Evolutionary conservation across 495 filamentous ascomycete genomes (phyloP), one percentile per base, ranked within the genome.

Genomic region (Hyaloscypha finlandica): DNA sequence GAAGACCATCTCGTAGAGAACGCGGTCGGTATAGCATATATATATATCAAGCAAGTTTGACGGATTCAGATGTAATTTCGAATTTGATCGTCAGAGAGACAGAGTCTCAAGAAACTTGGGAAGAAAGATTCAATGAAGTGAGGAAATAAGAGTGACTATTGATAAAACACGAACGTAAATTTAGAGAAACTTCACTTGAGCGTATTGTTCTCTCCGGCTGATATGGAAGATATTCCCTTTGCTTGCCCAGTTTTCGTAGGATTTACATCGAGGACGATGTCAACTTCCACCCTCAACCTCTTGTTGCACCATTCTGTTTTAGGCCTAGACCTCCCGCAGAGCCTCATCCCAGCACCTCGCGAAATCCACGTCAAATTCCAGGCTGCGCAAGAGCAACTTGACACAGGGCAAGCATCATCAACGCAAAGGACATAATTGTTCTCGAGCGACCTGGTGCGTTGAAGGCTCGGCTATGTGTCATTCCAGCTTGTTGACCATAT

Each of bases 301-400:
- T 11, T 11, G 51, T 3, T 16, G 2, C 55, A 52, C 55, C 30
- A 51, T 31, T 22, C 32, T 22, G 3, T 32, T 30, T 31, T 29
- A 61, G 30, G 45, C 6, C 29, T 66, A 61, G 64, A n/a, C 19
- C 31, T 66, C 64, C 64, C 64, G 64, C 64, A 61, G 64, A 66
- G 64, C 64, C 45, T 53, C 45, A 25, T 20, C 5, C 22, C 8
- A 20, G 14, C 58, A 30, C 16, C 35, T n/a, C 20, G 12, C 58
- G 58, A 59, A 52, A 32, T 63, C 22, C 25, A 11, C 4, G 33
- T 5, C 25, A 2, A 63, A 19, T 20, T 20, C 22, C 42, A 11
- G 42, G 11, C 16, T 11, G 42, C 16, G 42, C 9, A 19, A 12
- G 42, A 14, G 8, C 9, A 48, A 0, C 42, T 48, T 48, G 11